Evolutionary conservation across 2,329 filamentous ascomycete genomes (phyloP).

Genomic region (Davidsoniella australis): DNA sequence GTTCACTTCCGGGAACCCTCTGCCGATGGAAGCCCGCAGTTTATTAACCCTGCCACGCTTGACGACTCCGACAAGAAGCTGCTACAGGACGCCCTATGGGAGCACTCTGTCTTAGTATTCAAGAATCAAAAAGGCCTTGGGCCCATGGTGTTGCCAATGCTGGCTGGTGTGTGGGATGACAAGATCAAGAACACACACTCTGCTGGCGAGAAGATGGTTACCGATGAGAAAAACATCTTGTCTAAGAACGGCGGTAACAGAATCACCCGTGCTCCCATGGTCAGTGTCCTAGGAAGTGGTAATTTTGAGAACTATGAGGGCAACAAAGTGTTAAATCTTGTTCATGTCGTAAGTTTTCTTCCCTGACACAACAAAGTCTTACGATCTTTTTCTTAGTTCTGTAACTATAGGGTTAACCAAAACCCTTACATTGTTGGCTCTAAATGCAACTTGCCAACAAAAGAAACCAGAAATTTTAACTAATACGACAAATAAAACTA

Average conservation of each 20-base stretch:
- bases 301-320: constrained; percentile 9
- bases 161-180: constrained; percentile 12
- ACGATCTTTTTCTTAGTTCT: neutral
- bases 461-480: neutral
- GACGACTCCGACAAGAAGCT: constrained; percentile 7
- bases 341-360: constrained; percentile 8
- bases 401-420: neutral
- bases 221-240: constrained; percentile 11
- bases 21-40: neutral
- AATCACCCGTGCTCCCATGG: constrained; percentile 11
- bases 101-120: constrained; percentile 10
- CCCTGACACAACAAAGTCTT: neutral
- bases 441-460: too few relatives aligned
- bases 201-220: constrained; percentile 12
- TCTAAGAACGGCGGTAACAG: constrained; percentile 9
- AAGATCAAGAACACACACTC: constrained; percentile 11
- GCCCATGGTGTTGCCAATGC: constrained; percentile 5
- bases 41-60: neutral
- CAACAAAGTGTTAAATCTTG: constrained; percentile 7
- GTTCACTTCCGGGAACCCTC: constrained; percentile 3
- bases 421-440: neutral
- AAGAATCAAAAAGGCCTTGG: constrained; percentile 10
- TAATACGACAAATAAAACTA: neutral
- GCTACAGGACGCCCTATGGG: constrained; percentile 7
- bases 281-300: constrained; percentile 10